These are phyloP conservation scores for Naegleria lovaniensis DNA, from an alignment of 208 protist genomes.

Conservation along the genomic window DNA sequence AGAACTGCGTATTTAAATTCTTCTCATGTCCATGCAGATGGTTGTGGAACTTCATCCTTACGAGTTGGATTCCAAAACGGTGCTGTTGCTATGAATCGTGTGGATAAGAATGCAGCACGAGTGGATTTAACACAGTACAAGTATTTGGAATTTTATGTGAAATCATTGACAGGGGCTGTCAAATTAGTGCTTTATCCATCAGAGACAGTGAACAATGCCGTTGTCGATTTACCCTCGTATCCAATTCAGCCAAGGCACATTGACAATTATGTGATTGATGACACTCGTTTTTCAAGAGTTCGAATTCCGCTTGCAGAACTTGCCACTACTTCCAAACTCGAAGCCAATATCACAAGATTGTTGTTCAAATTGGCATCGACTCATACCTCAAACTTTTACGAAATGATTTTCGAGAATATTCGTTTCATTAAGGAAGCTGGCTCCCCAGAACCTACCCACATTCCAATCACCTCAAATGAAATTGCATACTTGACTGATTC, in stretches of 20 bases:
- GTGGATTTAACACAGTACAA: background rate
- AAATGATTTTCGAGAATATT: background rate
- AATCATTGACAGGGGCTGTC: background rate
- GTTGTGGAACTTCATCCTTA: background rate
- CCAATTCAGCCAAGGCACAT: background rate
- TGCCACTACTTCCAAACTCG: background rate
- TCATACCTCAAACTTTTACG: background rate
- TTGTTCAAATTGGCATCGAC: background rate
- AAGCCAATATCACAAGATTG: background rate
- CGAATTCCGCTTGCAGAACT: background rate
- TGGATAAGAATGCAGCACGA: background rate
- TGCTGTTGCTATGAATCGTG: background rate
- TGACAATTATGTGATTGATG: background rate
- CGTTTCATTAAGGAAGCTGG: background rate
- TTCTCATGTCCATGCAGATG: background rate
- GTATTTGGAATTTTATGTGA: constrained; percentile 6
- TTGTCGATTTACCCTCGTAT: background rate
- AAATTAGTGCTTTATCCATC: too few relatives aligned
- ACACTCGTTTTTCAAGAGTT: background rate
- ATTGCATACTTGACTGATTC: background rate
- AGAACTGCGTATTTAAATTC: background rate
- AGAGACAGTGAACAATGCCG: too few relatives aligned
- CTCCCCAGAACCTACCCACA: background rate
- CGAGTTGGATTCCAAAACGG: background rate
- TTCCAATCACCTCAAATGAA: background rate